phyloP scores from a whole-genome alignment of 495 filamentous ascomycete genomes.

The Aspergillus carlsbadensis region DNA sequence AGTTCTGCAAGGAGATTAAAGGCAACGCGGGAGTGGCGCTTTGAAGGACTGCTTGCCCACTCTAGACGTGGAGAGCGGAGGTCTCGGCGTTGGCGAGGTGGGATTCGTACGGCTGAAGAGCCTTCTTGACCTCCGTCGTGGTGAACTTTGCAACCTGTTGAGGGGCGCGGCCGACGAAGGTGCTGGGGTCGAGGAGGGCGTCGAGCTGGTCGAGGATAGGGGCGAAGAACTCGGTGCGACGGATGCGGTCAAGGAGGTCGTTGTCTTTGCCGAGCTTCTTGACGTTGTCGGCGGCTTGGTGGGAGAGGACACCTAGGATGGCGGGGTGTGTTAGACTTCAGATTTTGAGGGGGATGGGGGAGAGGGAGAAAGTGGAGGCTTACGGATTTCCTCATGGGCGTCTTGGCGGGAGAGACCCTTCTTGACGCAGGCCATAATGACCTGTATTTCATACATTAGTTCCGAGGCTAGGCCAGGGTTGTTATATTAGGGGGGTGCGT shows the following conservation, averaged over 20 bases:
- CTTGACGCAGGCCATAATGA: conserved; percentile 83
- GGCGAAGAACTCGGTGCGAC: conserved; percentile 71
- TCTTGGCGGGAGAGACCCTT: conserved; percentile 81
- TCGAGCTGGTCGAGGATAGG: conserved; percentile 79
- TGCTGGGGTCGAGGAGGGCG: conserved; percentile 61
- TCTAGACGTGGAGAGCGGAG: conserved; percentile 52
- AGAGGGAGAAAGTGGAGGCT: conserved; percentile 1
- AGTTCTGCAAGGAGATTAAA: too few species aligned
- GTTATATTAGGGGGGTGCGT: conserved; percentile 6
- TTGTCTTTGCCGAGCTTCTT: conserved; percentile 79
- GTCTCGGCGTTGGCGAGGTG: conserved; percentile 44
- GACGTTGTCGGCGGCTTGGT: conserved; percentile 76
- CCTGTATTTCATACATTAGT: conserved; percentile 37
- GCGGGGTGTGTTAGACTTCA: conserved; percentile 5
- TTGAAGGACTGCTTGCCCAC: not conserved
- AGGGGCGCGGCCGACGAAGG: conserved; percentile 65
- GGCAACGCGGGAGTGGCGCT: not conserved
- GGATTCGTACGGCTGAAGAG: conserved; percentile 49
- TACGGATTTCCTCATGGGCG: conserved; percentile 82
- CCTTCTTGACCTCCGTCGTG: conserved; percentile 51
- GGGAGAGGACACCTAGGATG: conserved; percentile 70
- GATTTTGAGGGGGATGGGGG: not conserved
- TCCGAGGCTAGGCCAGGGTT: not conserved
- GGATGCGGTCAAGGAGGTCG: conserved; percentile 81
- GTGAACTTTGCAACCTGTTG: conserved; percentile 60